Evolutionary conservation across 495 filamentous ascomycete genomes (phyloP), one percentile per base, ranked within the genome.

Genomic region (Neurospora sp.): DNA sequence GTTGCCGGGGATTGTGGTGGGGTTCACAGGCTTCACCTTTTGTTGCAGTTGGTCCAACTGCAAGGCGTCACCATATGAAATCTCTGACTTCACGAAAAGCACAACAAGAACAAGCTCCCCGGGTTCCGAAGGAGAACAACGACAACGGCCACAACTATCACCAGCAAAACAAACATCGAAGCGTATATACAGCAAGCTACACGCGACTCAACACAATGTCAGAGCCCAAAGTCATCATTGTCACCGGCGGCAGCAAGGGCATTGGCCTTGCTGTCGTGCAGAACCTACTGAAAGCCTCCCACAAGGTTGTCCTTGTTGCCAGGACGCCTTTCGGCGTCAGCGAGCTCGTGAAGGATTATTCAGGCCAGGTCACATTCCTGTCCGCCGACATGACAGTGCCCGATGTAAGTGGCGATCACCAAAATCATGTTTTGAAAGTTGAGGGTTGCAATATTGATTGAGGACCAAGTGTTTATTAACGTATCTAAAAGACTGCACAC

Each of bases 191-290:
- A 60, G 49, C 23, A 23, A 60, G 11, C 69, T 12, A 44, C 35
- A 12, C 27, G 18, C 37, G 35, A 71, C 6, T 0, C 0, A 54
- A 27, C 23, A 44, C 20, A 31, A 38, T 38, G 54, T 35, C 54
- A 8, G 42, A 76, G 35, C 79, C 84, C 31, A 92, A 92, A 80
- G 88, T 87, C 23, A 85, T 92, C 75, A 85, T 94, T 62, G 85
- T 94, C 39, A 93, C 92, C 5, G 93, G 93, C 18, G 81, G 88
- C 18, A 91, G 89, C 72, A 87, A 89, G 16, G 95, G 96, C 42
- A 92, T 98, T 74, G 96, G 96, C 69, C 88, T 92, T 31, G 93
- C 93, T 11, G 88, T 95, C 37, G 87, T 92, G 39, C 85, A 92
- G 75, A 87, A 89, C 77, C 88, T 99, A 41, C 88, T 98, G 71